Base-by-base conservation (phyloP, 1,139 yeast genomes). In the Starmera stellimalicola region DNA sequence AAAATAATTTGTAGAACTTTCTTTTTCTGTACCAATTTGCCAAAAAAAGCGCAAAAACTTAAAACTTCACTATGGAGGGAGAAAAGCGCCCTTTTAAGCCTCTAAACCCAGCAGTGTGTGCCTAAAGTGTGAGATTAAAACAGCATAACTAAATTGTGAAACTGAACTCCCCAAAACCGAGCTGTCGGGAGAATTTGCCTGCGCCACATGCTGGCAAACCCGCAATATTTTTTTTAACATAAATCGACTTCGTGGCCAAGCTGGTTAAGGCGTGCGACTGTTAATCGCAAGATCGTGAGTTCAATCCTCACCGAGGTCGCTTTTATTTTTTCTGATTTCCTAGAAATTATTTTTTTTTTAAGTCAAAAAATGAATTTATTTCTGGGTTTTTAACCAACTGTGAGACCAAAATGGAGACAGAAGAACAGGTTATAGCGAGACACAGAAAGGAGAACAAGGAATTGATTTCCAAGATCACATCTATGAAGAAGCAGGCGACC, bases 401-500 rank as follows among this genome's bases (percentile, higher is more conserved):
- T n/a, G n/a, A n/a, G n/a, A n/a, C 24, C 5, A 37, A 32, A n/a
- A 31, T 41, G 18, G 70, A 65, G 27, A 52, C 62, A 2, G 61
- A 60, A 44, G 88, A 80, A 16, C 77, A 72, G 29, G 37, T 83
- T 15, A 43, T 72, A 15, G 64, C 72, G 2, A 68, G 79, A 38
- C 95, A 87, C 48, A 67, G 73, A 46, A 77, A 75, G 48, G 94
- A 85, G 54, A 58, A 58, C 38, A 69, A 74, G 43, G 88, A 83
- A 38, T 61, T 84, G 40, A 64, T 72, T 16, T 77, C 81, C 10
- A 68, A 71, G 25, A 65, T 76, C 18, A 83, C 94, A 1, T 79
- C 81, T 2, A 58, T 85, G 66, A 83, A 80, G 60, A 83, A 84
- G 48, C 91, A 79, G 55, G 91, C 91, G 3, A 75, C 84, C 15